phyloP scores from a whole-genome alignment of 768 basidiomycete species.

The Boletus vermiculosoides region DNA sequence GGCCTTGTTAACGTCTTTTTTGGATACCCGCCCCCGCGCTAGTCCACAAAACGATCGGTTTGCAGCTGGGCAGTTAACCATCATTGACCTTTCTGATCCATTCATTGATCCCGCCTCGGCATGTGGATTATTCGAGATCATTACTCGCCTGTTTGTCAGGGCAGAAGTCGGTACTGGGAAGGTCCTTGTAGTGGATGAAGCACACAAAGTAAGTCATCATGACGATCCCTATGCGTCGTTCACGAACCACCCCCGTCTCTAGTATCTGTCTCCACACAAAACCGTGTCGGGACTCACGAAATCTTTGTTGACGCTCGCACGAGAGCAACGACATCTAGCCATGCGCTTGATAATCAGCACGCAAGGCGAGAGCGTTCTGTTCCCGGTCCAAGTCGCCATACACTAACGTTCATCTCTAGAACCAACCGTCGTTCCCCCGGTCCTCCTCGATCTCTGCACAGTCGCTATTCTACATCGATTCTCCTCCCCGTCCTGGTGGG shows the following conservation, averaged over 20 bases:
- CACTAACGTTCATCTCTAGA: constrained; percentile 38
- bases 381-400: background rate
- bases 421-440: constrained; percentile 69
- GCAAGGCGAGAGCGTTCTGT: constrained; percentile 46
- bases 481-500: constrained; percentile 76
- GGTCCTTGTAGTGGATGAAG: constrained; percentile 71
- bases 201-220: constrained; percentile 56
- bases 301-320: constrained; percentile 54
- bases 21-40: constrained; percentile 33
- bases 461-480: constrained; percentile 69
- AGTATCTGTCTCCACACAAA: constrained; percentile 58
- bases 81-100: constrained; percentile 70
- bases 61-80: constrained; percentile 55
- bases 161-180: constrained; percentile 61
- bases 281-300: constrained; percentile 54
- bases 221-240: background rate
- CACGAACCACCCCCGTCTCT: background rate
- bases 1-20: constrained; percentile 57
- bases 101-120: constrained; percentile 68
- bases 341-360: constrained; percentile 76
- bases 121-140: constrained; percentile 68
- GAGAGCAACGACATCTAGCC: constrained; percentile 69
- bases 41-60: constrained; percentile 40
- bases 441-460: constrained; percentile 64
- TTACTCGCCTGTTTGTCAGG: constrained; percentile 62